These are phyloP conservation scores for Tetrapisispora pingtungensis DNA, from an alignment of 805 yeast genomes.

Conservation along the genomic window DNA sequence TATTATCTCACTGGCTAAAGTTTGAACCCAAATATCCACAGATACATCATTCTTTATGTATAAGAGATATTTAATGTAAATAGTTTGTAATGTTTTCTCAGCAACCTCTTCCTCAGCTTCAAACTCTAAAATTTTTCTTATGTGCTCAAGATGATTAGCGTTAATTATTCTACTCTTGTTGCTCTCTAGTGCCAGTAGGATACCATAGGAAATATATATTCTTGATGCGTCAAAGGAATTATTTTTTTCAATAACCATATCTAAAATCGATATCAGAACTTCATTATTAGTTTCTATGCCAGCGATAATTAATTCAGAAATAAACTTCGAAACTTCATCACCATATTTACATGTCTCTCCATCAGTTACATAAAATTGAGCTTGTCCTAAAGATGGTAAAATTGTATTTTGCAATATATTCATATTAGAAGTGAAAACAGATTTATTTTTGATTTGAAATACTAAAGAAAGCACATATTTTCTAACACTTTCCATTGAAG, in stretches of 20 bases:
- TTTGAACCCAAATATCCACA: conserved; percentile 23
- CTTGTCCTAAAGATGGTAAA: conserved; percentile 53
- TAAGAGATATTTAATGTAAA: conserved; percentile 38
- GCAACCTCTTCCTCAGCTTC: conserved; percentile 44
- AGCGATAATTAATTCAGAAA: conserved; percentile 15
- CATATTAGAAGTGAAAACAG: conserved; percentile 37
- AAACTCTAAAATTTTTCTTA: conserved; percentile 31
- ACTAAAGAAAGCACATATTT: conserved; percentile 49
- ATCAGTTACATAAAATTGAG: conserved; percentile 46
- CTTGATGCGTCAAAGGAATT: conserved; percentile 62
- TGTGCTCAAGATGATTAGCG: conserved; percentile 18
- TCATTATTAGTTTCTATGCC: background rate
- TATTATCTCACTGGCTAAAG: conserved; percentile 33
- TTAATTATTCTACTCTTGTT: conserved; percentile 12
- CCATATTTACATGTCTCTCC: conserved; percentile 48
- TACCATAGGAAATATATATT: conserved; percentile 48
- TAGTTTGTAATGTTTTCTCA: conserved; percentile 40
- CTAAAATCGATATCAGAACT: conserved; percentile 31
- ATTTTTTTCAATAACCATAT: conserved; percentile 37
- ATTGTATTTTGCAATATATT: conserved; percentile 32
- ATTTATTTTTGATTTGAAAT: conserved; percentile 40
- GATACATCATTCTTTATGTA: conserved; percentile 28
- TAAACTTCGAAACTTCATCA: conserved; percentile 36
- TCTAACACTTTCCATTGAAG: conserved; percentile 69
- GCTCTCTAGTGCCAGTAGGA: conserved; percentile 41